These are phyloP conservation scores for Suillus sp. DNA, from an alignment of 768 basidiomycete species.

Conservation along the genomic window DNA sequence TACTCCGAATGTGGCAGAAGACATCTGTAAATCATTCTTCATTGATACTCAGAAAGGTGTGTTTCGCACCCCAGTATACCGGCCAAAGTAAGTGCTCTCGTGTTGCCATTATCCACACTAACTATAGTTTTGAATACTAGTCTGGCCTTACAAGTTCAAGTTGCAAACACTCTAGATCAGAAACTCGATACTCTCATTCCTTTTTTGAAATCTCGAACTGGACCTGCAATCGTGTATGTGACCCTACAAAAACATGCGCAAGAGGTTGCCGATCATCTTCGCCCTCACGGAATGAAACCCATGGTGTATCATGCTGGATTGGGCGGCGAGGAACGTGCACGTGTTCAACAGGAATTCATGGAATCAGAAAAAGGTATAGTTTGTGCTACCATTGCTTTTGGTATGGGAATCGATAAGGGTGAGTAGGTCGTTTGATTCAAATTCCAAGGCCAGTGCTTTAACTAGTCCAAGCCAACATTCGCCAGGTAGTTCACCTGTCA, in stretches of 20 bases:
- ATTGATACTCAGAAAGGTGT: slow-evolving; percentile 42
- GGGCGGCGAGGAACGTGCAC: slow-evolving; percentile 35
- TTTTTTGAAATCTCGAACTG: slow-evolving; percentile 37
- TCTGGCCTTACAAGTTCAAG: slow-evolving; percentile 38
- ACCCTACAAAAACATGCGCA: slow-evolving; percentile 45
- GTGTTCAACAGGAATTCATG: slow-evolving; percentile 44
- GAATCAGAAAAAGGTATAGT: slow-evolving; percentile 40
- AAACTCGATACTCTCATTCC: slow-evolving; percentile 42
- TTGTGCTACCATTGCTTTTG: slow-evolving; percentile 47
- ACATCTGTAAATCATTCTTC: slow-evolving; percentile 47
- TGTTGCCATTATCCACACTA: neutral
- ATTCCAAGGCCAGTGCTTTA: neutral
- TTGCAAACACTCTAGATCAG: slow-evolving; percentile 33
- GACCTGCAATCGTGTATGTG: slow-evolving; percentile 49
- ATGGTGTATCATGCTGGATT: slow-evolving; percentile 48
- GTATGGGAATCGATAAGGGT: slow-evolving; percentile 49
- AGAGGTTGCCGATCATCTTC: slow-evolving; percentile 36
- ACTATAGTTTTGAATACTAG: slow-evolving; percentile 21
- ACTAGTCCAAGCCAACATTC: slow-evolving; percentile 31
- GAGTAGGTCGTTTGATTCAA: slow-evolving; percentile 3
- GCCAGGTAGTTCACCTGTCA: slow-evolving; percentile 43
- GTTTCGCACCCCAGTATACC: slow-evolving; percentile 46
- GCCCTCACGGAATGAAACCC: slow-evolving; percentile 30
- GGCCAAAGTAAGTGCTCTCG: slow-evolving; percentile 40
- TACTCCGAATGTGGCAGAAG: slow-evolving; percentile 42